Evolutionary conservation across 768 basidiomycete genomes (phyloP).

Genomic region (Pholiota molesta): DNA sequence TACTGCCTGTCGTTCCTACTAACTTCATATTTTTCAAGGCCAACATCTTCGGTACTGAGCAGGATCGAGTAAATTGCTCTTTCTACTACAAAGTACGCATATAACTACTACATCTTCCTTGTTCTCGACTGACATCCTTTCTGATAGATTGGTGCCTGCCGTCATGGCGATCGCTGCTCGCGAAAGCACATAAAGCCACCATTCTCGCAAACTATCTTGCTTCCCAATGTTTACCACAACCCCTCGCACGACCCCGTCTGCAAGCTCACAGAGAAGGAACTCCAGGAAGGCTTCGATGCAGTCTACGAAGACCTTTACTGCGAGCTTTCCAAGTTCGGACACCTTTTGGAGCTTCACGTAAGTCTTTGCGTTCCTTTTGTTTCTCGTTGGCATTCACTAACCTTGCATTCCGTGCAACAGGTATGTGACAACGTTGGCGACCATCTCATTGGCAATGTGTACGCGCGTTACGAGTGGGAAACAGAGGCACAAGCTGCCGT

Average conservation of each 20-base stretch:
- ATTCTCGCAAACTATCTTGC: constrained; percentile 94
- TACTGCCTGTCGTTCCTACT: constrained; percentile 1
- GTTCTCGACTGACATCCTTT: constrained; percentile 12
- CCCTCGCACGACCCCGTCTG: constrained; percentile 92
- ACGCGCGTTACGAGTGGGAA: constrained; percentile 98
- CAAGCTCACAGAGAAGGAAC: constrained; percentile 83
- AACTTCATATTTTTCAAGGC: constrained; percentile 50
- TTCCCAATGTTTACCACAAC: constrained; percentile 98
- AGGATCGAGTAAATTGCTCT: constrained; percentile 97
- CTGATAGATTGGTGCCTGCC: constrained; percentile 89
- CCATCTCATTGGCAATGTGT: constrained; percentile 96
- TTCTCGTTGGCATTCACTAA: constrained; percentile 3
- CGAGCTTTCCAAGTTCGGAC: constrained; percentile 93
- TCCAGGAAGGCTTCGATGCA: constrained; percentile 90
- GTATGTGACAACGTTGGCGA: constrained; percentile 99
- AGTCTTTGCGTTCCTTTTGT: constrained; percentile 28
- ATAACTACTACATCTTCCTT: constrained; percentile 5
- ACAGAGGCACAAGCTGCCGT: constrained; percentile 95
- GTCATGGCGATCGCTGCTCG: constrained; percentile 98
- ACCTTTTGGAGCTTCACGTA: constrained; percentile 94
- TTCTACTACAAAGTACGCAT: constrained; percentile 92
- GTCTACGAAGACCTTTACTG: constrained; percentile 97
- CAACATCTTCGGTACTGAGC: constrained; percentile 94
- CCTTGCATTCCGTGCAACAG: constrained; percentile 34
- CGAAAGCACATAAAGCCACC: constrained; percentile 98